Percentiles rank a stretch among this genome's conserved stretches.
These are phyloP conservation scores for Pelagophyceae sp. DNA, from an alignment of 352 stramenopile species.

Conservation along the genomic window DNA sequence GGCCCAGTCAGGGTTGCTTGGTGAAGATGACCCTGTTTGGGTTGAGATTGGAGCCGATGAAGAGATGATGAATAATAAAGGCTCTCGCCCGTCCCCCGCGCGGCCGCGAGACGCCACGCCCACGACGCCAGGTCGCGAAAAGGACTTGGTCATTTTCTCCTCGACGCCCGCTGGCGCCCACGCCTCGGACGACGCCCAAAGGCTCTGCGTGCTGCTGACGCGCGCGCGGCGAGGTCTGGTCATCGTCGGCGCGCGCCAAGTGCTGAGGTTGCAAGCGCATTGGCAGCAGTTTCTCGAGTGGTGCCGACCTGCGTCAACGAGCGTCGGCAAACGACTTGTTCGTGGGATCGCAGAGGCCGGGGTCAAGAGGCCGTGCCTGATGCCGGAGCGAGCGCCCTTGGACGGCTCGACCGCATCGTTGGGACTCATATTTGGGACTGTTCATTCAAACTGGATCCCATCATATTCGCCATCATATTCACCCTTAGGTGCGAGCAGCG, in stretches of 20 bases:
- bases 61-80: no score
- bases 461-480: no score
- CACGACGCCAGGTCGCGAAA: constrained; percentile 84
- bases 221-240: constrained; percentile 34
- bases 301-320: constrained; percentile 22
- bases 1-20: no score
- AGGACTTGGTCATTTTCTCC: constrained; percentile 88
- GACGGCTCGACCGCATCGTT: not conserved
- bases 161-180: constrained; percentile 51
- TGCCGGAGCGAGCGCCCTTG: no score
- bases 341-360: no score
- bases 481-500: no score
- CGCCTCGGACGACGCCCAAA: constrained; percentile 32
- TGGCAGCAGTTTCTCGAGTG: constrained; percentile 32
- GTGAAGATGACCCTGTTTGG: no score
- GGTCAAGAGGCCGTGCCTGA: no score
- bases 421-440: not conserved
- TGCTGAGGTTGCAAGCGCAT: constrained; percentile 25
- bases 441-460: not conserved
- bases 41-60: no score
- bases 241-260: constrained; percentile 32
- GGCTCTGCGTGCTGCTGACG: constrained; percentile 38
- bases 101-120: no score
- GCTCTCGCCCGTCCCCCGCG: no score
- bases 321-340: no score